Evolutionary conservation across 768 basidiomycete genomes (phyloP).

Genomic region (Psilocybe cubensis): DNA sequence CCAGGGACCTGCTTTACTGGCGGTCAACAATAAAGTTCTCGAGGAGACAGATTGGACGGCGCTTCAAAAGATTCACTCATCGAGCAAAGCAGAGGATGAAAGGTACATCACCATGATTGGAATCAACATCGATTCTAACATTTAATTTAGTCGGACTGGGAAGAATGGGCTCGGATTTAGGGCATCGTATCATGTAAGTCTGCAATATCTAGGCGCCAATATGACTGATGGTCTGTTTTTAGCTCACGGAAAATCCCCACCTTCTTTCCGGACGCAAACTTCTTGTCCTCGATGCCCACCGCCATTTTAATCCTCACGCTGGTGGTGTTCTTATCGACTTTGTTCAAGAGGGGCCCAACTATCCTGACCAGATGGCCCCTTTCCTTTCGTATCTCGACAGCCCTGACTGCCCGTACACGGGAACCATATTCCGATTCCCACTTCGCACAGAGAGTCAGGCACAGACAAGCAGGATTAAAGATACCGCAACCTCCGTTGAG

Average conservation of each 20-base stretch:
- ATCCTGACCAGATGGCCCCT: conserved; percentile 17
- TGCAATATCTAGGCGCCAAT: neutral
- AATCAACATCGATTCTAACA: neutral
- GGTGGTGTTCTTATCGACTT: conserved; percentile 35
- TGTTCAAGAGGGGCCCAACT: conserved; percentile 15
- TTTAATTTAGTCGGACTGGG: conserved; percentile 27
- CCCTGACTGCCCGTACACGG: conserved; percentile 23
- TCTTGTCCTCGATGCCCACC: conserved; percentile 47
- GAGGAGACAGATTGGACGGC: conserved; percentile 40
- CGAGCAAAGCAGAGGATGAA: conserved; percentile 26
- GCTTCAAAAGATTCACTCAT: conserved; percentile 37
- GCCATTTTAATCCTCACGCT: conserved; percentile 21
- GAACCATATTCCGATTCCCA: conserved; percentile 49
- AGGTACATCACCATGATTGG: conserved; percentile 13
- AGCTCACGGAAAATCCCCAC: conserved; percentile 53
- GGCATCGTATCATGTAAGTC: conserved; percentile 29
- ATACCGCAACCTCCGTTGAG: conserved; percentile 10
- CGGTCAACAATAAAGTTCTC: conserved; percentile 38
- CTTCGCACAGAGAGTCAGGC: conserved; percentile 37
- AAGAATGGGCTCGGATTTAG: conserved; percentile 30
- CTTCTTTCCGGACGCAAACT: conserved; percentile 43
- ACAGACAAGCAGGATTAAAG: conserved; percentile 34
- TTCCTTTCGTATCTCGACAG: conserved; percentile 13
- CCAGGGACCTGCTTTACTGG: conserved; percentile 43
- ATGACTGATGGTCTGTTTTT: neutral